Percentiles rank a stretch among this genome's conserved stretches.
Conservation (phyloP, 2,329 filamentous ascomycete genomes). For the Beauveria sp. region DNA sequence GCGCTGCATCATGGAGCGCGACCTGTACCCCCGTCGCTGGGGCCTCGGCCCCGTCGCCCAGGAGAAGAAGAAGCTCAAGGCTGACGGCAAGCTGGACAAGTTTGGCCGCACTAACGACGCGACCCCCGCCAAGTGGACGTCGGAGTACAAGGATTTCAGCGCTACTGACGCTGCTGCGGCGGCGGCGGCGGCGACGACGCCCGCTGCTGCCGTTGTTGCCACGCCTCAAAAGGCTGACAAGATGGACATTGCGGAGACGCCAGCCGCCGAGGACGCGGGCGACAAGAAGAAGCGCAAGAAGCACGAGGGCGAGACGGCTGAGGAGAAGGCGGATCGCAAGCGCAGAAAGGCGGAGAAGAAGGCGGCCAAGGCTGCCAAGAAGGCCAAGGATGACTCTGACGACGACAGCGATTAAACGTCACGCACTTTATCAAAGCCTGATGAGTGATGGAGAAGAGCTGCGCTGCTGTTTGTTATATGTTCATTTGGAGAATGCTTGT, state of each 20-base stretch:
- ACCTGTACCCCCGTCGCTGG: conserved; percentile 95
- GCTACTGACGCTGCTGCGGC: conserved; percentile 41
- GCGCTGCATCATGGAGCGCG: conserved; percentile 99
- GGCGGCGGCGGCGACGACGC: conserved; percentile 35
- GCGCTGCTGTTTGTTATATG: background rate
- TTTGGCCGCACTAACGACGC: conserved; percentile 86
- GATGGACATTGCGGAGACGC: conserved; percentile 30
- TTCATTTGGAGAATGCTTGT: background rate
- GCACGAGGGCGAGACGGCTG: conserved; percentile 67
- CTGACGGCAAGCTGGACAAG: conserved; percentile 96
- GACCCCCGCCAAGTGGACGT: conserved; percentile 88
- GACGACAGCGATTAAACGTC: conserved; percentile 42
- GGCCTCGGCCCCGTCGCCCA: conserved; percentile 85
- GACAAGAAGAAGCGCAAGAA: conserved; percentile 69
- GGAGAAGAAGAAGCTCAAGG: conserved; percentile 99
- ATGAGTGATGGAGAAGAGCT: conserved; percentile 8
- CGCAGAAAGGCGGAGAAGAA: conserved; percentile 54
- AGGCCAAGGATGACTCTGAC: conserved; percentile 43
- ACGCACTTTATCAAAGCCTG: background rate
- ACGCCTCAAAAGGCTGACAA: conserved; percentile 30
- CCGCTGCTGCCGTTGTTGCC: conserved; percentile 32
- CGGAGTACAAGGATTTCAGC: conserved; percentile 86
- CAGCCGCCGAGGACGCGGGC: conserved; percentile 40
- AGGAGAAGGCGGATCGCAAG: conserved; percentile 58
- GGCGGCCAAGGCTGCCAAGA: conserved; percentile 47